Base-by-base conservation (phyloP, 1,284 basidiomycete genomes). In the Apiotrichum veenhuisii region DNA sequence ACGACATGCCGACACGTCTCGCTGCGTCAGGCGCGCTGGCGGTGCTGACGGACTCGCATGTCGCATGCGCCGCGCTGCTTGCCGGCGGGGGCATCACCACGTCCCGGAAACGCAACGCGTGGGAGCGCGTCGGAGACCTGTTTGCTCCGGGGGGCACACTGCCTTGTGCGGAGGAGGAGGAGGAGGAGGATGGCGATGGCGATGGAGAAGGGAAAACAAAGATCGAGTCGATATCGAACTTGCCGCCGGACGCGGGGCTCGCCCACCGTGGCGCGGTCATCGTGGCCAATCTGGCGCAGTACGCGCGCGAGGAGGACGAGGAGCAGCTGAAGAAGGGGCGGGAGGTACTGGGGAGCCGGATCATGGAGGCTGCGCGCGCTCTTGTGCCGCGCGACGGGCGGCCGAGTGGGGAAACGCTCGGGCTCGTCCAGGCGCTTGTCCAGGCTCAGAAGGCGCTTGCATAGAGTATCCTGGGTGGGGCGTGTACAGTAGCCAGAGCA, bases 11-110 rank as follows among this genome's bases (percentile, higher is more conserved):
- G 3, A 96, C 93, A 2, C 83, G 88, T 37, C 75, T 89, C 8
- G 93, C 93, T 11, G 89, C 91, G 0, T 85, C 88, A 0, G 93
- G 91, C 11, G 87, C 91, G 2, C 78, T 96, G 40, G 91, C 93
- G 3, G 86, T 85, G 41, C 75, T 96, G 53, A 87, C 87, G 2
- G 82, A 85, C 2, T 74, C 74, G 0, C 79, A 80, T 0, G 77
- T 76, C n/a, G 85, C 84, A 5, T 89, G 88, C 67, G 68, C 74
- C 9, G 76, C 80, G 2, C 77, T 93, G 15, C 70, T 86, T 14
- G 43, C 41, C 23, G 61, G 65, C 55, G 47, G 45, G 34, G 52
- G 63, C 20, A 43, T 63, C 50, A 23, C n/a, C 76, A 64, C 80
- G 78, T 26, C 49, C 7, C 50, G 38, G 34, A 63, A 42, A 36